These are phyloP conservation scores for Sporothrix humicola DNA, from an alignment of 2,329 filamentous ascomycete species.

Conservation along the genomic window DNA sequence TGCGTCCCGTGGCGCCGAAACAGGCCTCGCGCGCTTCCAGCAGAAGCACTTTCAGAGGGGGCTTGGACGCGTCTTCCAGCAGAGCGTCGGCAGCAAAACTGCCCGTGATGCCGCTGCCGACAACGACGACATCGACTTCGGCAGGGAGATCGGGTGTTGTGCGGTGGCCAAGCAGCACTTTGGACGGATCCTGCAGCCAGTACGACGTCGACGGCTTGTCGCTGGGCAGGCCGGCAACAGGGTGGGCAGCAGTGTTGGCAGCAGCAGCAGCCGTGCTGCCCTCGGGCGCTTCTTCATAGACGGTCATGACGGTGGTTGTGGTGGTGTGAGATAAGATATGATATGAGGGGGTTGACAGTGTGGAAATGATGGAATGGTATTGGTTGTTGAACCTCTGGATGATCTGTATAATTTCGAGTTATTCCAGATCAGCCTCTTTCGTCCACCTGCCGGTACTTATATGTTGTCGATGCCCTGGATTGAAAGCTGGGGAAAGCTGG, in stretches of 20 bases:
- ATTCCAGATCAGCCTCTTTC: not conserved
- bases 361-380: not conserved
- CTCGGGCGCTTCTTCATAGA: slow-evolving; percentile 40
- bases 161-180: slow-evolving; percentile 68
- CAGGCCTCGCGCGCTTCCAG: slow-evolving; percentile 81
- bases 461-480: not conserved
- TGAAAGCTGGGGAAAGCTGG: not conserved
- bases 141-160: slow-evolving; percentile 68
- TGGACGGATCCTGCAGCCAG: slow-evolving; percentile 74
- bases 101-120: slow-evolving; percentile 80
- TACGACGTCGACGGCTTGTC: slow-evolving; percentile 68
- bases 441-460: not conserved
- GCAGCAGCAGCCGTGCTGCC: slow-evolving; percentile 9
- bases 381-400: not conserved
- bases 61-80: slow-evolving; percentile 42
- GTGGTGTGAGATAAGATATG: too few species aligned
- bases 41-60: slow-evolving; percentile 64
- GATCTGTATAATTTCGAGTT: not conserved
- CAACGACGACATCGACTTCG: slow-evolving; percentile 69
- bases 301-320: slow-evolving; percentile 35
- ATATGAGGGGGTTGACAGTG: too few species aligned
- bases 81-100: slow-evolving; percentile 71
- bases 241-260: not conserved
- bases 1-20: slow-evolving; percentile 80
- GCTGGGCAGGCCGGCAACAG: slow-evolving; percentile 61